These are phyloP conservation scores for Gremmenia infestans DNA, from an alignment of 2,329 filamentous ascomycete species.

Conservation along the genomic window DNA sequence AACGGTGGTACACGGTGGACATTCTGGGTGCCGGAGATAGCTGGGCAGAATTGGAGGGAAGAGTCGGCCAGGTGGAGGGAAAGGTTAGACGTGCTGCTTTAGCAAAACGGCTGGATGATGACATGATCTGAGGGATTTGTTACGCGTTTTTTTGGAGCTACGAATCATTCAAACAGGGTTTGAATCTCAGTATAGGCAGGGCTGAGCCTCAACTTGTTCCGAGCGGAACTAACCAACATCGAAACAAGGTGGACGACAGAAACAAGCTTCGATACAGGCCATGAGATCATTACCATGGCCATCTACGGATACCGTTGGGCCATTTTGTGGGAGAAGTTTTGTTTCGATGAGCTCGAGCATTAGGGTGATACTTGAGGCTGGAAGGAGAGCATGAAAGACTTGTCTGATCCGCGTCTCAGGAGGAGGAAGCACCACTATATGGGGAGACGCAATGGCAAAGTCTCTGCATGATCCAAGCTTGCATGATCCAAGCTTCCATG, in stretches of 20 bases:
- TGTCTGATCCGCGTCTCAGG: not conserved
- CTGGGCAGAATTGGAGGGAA: conserved; percentile 31
- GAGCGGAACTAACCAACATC: not conserved
- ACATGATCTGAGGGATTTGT: not conserved
- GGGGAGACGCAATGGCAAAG: not conserved
- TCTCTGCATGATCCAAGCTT: not conserved
- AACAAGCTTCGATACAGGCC: not conserved
- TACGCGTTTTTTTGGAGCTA: not conserved
- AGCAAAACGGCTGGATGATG: conserved; percentile 7
- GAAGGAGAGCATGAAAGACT: not conserved
- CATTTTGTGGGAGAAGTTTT: not conserved
- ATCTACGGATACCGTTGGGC: not conserved
- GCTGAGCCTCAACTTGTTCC: not conserved
- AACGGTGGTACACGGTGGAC: conserved; percentile 30
- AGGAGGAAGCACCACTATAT: not conserved
- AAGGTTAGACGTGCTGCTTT: conserved; percentile 20
- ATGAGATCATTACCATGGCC: not conserved
- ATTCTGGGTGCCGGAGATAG: conserved; percentile 28
- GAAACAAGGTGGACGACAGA: not conserved
- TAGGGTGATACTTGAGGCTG: not conserved
- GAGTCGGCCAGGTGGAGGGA: conserved; percentile 28
- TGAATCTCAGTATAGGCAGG: not conserved
- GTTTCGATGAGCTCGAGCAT: too few species aligned
- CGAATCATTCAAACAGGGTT: not conserved
- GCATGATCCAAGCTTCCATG: not conserved